Evolutionary conservation across 139 green algal species (phyloP), one percentile per base, ranked within the genome.

Genomic region (Pseudopediastrum boryanum): DNA sequence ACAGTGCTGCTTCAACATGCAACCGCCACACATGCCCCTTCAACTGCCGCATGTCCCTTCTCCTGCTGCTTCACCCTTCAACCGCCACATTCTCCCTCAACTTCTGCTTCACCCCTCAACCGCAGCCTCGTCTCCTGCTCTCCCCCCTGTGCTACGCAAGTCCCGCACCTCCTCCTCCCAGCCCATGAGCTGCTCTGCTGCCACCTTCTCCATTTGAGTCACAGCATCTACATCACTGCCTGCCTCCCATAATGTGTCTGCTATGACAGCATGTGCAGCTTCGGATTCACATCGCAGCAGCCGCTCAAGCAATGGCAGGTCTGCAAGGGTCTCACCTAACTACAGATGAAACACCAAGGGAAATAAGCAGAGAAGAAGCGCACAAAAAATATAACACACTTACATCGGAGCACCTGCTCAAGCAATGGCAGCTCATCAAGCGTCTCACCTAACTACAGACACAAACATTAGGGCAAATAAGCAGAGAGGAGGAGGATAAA

Each of bases 221-320:
- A 87, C 31, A 4, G 91, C 91, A 1, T 91, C 85, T 0, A 51
- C 75, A 41, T 96, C 92, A 25, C 64, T 86, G 19, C 0, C 51
- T 3, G 75, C 80, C 10, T 95, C 86, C 92, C 92, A 97, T 13
- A 97, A 81, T 8, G 83, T 77, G 31, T 80, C 81, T 9, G 91
- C 85, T 0, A 97, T 92, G 9, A 77, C 75, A 1, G 52, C 74
- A 76, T 95, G 91, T 10, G 89, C 88, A 0, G 77, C 64, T 12
- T 90, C 82, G 48, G 79, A 82, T 38, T 87, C 75, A 83, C 91
- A 96, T 19, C 92, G 84, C 69, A 97, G 83, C 48, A 97, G 72
- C 1, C 93, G 85, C 81, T 97, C 94, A 67, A 96, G 50, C 16
- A 76, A 61, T 10, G 80, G 51, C 76, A 97, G 71, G n/a, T 16